Evolutionary conservation across 2,329 filamentous ascomycete genomes (phyloP).

Genomic region (Cytospora piceae): DNA sequence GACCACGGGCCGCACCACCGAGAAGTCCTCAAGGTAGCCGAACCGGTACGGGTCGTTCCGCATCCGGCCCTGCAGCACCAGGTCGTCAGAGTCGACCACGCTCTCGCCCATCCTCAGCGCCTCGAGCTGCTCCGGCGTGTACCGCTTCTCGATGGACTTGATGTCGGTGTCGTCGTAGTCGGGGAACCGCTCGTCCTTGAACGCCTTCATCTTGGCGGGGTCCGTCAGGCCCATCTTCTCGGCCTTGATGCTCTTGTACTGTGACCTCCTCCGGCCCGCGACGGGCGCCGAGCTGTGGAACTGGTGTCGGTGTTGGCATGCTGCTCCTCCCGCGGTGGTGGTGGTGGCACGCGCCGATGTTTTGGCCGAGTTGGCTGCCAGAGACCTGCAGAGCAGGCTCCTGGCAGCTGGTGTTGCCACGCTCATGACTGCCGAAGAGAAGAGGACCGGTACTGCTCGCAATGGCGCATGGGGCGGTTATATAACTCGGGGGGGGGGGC

Average conservation of each 20-base stretch:
- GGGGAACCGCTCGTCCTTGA: conserved; percentile 55
- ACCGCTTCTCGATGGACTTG: conserved; percentile 64
- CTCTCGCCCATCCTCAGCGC: conserved; percentile 82
- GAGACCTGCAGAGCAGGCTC: conserved; percentile 56
- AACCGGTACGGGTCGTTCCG: conserved; percentile 74
- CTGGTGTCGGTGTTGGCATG: conserved; percentile 43
- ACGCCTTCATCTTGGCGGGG: conserved; percentile 49
- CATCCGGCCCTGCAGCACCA: conserved; percentile 72
- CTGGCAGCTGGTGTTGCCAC: conserved; percentile 55
- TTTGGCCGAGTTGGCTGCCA: conserved; percentile 42
- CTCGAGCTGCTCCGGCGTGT: conserved; percentile 79
- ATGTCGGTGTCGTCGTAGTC: conserved; percentile 71
- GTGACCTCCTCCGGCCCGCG: conserved; percentile 46
- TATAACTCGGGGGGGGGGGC: conserved; percentile 5
- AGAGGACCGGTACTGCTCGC: conserved; percentile 26
- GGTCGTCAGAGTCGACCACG: conserved; percentile 73
- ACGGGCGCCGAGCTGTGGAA: conserved; percentile 58
- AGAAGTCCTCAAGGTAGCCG: conserved; percentile 82
- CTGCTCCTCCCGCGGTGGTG: conserved; percentile 31
- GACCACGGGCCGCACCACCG: conserved; percentile 73
- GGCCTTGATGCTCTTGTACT: conserved; percentile 58
- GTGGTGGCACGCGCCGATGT: conserved; percentile 32
- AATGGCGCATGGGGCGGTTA: conserved; percentile 13
- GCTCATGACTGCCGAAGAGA: conserved; percentile 51
- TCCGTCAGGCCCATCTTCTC: conserved; percentile 54